Evolutionary conservation across 441 rosid species (phyloP).

Genomic region (Corymbia calophylla): DNA sequence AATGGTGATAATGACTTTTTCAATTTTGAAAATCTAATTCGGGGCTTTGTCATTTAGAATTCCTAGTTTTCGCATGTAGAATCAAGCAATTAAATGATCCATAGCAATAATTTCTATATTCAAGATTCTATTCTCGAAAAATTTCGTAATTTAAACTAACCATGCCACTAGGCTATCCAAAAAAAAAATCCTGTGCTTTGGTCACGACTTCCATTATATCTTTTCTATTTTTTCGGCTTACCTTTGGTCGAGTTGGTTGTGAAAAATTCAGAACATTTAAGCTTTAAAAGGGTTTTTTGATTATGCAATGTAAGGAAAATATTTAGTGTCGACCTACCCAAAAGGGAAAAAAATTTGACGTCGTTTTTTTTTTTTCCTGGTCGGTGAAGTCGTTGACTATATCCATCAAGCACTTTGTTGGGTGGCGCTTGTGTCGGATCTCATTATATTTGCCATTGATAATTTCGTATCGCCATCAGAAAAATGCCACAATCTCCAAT

Average conservation of each 20-base stretch:
- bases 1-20: conserved; percentile 1
- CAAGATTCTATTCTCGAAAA: background rate
- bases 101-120: background rate
- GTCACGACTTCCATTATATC: background rate
- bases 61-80: background rate
- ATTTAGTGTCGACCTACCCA: background rate
- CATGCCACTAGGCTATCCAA: background rate
- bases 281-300: background rate
- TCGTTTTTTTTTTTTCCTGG: background rate
- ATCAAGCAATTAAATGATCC: background rate
- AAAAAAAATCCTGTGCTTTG: background rate
- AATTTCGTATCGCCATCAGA: background rate
- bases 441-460: background rate
- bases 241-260: background rate
- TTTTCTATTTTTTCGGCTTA: background rate
- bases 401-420: background rate
- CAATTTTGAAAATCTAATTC: background rate
- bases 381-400: background rate
- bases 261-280: background rate
- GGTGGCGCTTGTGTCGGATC: background rate
- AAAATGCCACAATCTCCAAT: background rate
- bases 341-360: background rate
- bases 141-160: background rate
- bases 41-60: background rate
- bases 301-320: background rate